A percentile compares a stretch with the other conserved stretches of the same genome.
Evolutionary conservation across 257 asterid species (phyloP).

Genomic region (Cordia subcordata): DNA sequence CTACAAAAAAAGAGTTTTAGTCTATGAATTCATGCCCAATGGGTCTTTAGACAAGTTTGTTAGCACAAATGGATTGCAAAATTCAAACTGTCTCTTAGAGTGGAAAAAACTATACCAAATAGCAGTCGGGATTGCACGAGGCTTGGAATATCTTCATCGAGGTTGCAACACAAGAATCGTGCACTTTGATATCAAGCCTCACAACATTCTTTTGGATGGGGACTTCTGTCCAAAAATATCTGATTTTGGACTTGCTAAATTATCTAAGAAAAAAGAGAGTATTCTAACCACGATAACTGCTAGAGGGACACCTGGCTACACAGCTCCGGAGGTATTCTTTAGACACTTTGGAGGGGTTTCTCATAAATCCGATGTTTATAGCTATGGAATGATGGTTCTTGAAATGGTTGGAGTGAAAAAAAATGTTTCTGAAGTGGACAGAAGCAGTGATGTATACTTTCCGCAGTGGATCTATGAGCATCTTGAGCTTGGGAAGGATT

Average conservation of each 20-base stretch:
- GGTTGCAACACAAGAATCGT: constrained; percentile 65
- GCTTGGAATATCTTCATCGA: constrained; percentile 58
- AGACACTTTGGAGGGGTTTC: constrained; percentile 55
- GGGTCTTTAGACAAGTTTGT: constrained; percentile 61
- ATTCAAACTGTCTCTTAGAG: constrained; percentile 24
- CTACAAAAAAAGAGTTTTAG: constrained; percentile 32
- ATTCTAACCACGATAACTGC: constrained; percentile 34
- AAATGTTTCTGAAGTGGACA: constrained; percentile 12
- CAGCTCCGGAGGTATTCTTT: constrained; percentile 67
- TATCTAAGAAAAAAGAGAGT: constrained; percentile 45
- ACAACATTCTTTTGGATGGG: constrained; percentile 57
- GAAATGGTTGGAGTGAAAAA: constrained; percentile 52
- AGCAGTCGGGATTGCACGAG: constrained; percentile 61
- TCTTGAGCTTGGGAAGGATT: constrained; percentile 18
- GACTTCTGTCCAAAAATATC: constrained; percentile 63
- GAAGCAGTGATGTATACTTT: constrained; percentile 37
- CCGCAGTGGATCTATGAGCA: constrained; percentile 48
- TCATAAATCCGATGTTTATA: constrained; percentile 64
- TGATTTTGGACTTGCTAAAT: constrained; percentile 64
- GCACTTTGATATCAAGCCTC: constrained; percentile 75
- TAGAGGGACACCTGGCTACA: constrained; percentile 63
- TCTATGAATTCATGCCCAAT: constrained; percentile 61
- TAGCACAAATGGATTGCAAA: constrained; percentile 4
- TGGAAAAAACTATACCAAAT: constrained; percentile 42
- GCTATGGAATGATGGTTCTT: constrained; percentile 71